A percentile compares a stretch with the other conserved stretches of the same genome.
Conservation (phyloP, 371 early-diverging fungal species). For the Rhizopus arrhizus region DNA sequence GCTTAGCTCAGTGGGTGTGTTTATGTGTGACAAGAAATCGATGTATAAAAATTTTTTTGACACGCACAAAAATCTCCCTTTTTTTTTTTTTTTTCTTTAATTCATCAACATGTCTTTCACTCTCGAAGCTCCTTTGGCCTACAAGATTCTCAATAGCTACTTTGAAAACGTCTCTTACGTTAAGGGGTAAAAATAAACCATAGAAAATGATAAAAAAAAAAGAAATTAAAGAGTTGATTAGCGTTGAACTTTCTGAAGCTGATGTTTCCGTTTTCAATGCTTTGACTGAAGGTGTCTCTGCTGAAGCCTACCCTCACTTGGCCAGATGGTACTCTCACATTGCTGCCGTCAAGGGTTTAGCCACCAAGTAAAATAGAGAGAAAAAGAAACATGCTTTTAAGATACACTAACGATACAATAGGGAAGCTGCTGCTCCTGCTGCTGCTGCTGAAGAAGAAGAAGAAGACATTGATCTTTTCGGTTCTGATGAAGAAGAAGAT, state of each 20-base stretch:
- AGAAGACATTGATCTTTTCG: conserved; percentile 90
- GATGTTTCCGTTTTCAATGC: conserved; percentile 87
- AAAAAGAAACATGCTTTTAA: neutral
- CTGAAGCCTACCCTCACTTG: conserved; percentile 81
- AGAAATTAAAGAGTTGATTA: conserved; percentile 23
- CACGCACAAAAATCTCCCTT: neutral
- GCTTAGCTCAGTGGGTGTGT: neutral
- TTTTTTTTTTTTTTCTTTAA: conserved; percentile 18
- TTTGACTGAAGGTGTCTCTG: conserved; percentile 77
- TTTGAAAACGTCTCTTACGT: conserved; percentile 81
- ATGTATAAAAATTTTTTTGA: conserved; percentile 17
- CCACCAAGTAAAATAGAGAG: conserved; percentile 48
- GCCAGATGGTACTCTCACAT: conserved; percentile 97
- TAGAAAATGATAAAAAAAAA: conserved; percentile 26
- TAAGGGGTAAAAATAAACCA: conserved; percentile 63
- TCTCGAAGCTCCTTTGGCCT: conserved; percentile 63
- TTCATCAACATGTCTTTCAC: conserved; percentile 58
- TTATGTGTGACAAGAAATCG: conserved; percentile 3
- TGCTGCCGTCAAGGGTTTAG: conserved; percentile 64
- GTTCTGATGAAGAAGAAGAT: conserved; percentile 83
- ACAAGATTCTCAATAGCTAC: conserved; percentile 73
- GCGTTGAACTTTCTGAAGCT: conserved; percentile 79
- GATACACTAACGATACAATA: neutral
- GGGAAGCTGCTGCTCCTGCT: conserved; percentile 30
- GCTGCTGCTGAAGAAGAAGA: conserved; percentile 75